A percentile compares a stretch with the other conserved stretches of the same genome.
phyloP scores from a whole-genome alignment of 257 asterid genomes.

The Forsythia viridissima region DNA sequence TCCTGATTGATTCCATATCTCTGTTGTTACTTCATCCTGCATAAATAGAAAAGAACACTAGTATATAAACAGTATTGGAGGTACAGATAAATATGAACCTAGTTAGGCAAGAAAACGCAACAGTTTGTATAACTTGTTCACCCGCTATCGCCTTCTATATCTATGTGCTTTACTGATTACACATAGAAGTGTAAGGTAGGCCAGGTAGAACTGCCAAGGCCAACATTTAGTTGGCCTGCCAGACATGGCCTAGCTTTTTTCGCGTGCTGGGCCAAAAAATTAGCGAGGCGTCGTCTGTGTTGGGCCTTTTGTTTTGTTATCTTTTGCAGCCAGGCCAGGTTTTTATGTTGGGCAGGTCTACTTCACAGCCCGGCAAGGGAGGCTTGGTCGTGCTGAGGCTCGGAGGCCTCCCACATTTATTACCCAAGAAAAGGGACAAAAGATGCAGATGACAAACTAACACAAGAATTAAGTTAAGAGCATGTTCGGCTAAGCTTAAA shows the following conservation, averaged over 20 bases:
- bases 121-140: not conserved
- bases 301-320: not conserved
- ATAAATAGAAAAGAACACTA: not conserved
- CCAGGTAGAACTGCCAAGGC: not conserved
- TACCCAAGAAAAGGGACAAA: not conserved
- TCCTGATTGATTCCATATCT: conserved; percentile 72
- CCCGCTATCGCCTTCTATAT: not conserved
- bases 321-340: not conserved
- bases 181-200: not conserved
- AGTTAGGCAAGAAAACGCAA: not conserved
- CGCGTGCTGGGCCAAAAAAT: not conserved
- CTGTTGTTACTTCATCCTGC: conserved; percentile 48
- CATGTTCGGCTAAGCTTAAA: not conserved
- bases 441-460: not conserved
- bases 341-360: not conserved
- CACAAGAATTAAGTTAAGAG: not conserved
- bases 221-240: not conserved
- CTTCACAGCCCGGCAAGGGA: not conserved
- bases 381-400: not conserved
- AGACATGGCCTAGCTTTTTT: not conserved
- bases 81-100: not conserved
- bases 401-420: not conserved
- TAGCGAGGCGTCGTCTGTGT: not conserved
- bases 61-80: not conserved
- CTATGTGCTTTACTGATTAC: not conserved